phyloP scores from a whole-genome alignment of 2,329 filamentous ascomycete genomes.

The Huntiella omanensis region DNA sequence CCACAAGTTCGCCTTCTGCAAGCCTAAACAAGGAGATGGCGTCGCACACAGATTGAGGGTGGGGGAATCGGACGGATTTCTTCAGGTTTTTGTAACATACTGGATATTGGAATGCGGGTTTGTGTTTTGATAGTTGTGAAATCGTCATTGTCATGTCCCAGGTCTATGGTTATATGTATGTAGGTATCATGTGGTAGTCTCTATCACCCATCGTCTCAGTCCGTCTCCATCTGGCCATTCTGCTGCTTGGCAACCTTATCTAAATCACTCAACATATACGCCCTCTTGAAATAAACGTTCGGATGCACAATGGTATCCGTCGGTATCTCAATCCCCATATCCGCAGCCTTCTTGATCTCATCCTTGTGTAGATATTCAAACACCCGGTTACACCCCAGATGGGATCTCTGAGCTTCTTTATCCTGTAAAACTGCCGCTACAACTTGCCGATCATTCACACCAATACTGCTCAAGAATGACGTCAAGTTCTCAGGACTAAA shows the following conservation, averaged over 20 bases:
- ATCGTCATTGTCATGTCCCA: too few relatives aligned
- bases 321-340: conserved; percentile 47
- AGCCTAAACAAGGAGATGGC: too few relatives aligned
- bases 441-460: conserved; percentile 59
- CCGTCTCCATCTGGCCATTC: conserved; percentile 2
- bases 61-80: too few relatives aligned
- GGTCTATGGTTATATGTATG: too few relatives aligned
- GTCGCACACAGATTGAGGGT: too few relatives aligned
- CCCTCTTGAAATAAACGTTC: conserved; percentile 95
- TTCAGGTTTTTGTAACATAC: too few relatives aligned
- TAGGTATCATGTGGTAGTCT: too few relatives aligned
- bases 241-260: conserved; percentile 19
- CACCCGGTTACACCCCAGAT: conserved; percentile 93
- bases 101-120: too few relatives aligned
- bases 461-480: conserved; percentile 54
- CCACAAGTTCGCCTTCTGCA: not conserved
- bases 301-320: conserved; percentile 89
- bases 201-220: not conserved
- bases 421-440: conserved; percentile 73
- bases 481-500: conserved; percentile 78
- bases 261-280: conserved; percentile 71
- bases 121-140: too few relatives aligned
- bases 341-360: conserved; percentile 59
- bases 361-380: conserved; percentile 74
- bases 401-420: conserved; percentile 71